phyloP scores from a whole-genome alignment of 2,329 filamentous ascomycete genomes.

The Metarhizium robertsii region DNA sequence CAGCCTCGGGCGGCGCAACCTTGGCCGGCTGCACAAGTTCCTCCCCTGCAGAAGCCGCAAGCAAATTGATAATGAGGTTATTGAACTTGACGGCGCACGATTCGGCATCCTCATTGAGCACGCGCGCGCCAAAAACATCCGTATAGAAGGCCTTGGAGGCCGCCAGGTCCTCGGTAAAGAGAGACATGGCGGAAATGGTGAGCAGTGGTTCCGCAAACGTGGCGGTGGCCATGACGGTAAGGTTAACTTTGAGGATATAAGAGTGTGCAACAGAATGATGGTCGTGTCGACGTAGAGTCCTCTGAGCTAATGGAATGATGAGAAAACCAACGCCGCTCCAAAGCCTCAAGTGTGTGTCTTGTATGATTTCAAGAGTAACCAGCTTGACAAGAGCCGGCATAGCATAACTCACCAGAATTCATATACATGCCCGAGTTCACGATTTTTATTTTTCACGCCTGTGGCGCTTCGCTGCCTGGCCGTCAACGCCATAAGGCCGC shows the following conservation, averaged over 20 bases:
- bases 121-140: constrained; percentile 7
- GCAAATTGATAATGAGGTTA: constrained; percentile 7
- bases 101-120: constrained; percentile 8
- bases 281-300: too few species aligned
- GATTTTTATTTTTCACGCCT: too few species aligned
- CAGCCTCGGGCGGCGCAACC: not conserved
- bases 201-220: not conserved
- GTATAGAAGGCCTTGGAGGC: not conserved
- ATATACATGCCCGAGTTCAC: too few species aligned
- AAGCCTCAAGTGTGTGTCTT: too few species aligned
- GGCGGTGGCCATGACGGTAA: not conserved
- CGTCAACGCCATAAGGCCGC: too few species aligned
- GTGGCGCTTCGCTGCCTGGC: too few species aligned
- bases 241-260: not conserved
- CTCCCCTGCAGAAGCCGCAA: not conserved
- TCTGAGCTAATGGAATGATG: too few species aligned
- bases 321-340: too few species aligned
- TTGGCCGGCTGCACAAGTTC: not conserved
- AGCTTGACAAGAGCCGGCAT: too few species aligned
- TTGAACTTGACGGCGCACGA: constrained; percentile 9
- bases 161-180: constrained; percentile 2
- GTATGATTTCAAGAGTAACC: too few species aligned
- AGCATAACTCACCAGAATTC: too few species aligned
- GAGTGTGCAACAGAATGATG: not conserved
- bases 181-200: constrained; percentile 7